These are phyloP conservation scores for Penicillium waksmanii DNA, from an alignment of 495 filamentous ascomycete genomes.

Conservation along the genomic window DNA sequence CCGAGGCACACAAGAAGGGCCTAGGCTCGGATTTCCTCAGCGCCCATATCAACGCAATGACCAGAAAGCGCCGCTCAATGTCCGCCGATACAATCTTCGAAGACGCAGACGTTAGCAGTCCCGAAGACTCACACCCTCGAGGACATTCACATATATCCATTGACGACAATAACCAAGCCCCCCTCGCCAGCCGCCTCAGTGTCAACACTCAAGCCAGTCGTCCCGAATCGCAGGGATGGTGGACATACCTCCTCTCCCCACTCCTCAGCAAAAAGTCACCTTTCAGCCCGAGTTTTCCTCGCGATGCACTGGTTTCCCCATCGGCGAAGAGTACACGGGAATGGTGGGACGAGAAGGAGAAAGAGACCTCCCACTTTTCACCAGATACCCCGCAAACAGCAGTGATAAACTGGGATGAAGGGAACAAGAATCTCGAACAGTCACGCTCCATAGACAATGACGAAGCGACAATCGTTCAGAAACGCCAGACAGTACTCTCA, in stretches of 20 bases:
- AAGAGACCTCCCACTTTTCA: conserved; percentile 25
- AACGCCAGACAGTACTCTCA: conserved; percentile 23
- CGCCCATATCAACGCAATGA: conserved; percentile 34
- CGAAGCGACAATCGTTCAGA: conserved; percentile 4
- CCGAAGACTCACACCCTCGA: conserved; percentile 17
- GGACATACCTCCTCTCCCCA: conserved; percentile 83
- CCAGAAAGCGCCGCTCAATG: conserved; percentile 34
- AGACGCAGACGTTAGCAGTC: conserved; percentile 44
- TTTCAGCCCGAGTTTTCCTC: conserved; percentile 34
- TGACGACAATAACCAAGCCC: conserved; percentile 21
- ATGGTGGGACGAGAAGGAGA: conserved; percentile 36
- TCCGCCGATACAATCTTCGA: conserved; percentile 62
- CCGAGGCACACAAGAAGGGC: conserved; percentile 43
- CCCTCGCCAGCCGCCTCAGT: conserved; percentile 33
- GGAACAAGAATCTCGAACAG: conserved; percentile 23
- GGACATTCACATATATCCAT: conserved; percentile 16
- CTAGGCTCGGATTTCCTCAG: conserved; percentile 38
- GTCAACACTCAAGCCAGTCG: conserved; percentile 54
- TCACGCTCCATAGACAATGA: conserved; percentile 16
- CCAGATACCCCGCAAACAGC: conserved; percentile 39
- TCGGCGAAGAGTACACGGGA: conserved; percentile 32
- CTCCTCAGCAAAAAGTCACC: conserved; percentile 56
- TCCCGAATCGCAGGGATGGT: conserved; percentile 78
- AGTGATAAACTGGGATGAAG: conserved; percentile 26
- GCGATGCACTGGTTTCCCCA: conserved; percentile 35